phyloP scores from a whole-genome alignment of 495 filamentous ascomycete genomes.

The Xylaria curta region DNA sequence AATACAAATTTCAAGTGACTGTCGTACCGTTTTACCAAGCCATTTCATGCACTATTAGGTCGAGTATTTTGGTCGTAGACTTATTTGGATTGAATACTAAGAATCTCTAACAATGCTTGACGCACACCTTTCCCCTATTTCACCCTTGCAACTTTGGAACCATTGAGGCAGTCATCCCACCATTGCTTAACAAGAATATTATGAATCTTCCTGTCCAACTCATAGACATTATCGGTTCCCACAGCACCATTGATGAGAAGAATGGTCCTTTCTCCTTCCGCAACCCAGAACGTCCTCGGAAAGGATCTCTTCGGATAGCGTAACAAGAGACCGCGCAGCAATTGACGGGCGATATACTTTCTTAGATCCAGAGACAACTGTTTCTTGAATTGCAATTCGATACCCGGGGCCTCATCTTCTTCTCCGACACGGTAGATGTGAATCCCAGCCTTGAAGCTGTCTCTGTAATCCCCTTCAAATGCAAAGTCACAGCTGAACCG shows the following conservation, averaged over 20 bases:
- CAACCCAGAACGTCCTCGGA: constrained; percentile 1
- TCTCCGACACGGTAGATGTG: neutral
- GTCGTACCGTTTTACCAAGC: too few species aligned
- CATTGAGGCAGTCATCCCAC: neutral
- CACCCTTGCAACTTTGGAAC: neutral
- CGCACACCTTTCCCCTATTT: neutral
- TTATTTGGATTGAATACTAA: neutral
- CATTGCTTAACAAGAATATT: neutral
- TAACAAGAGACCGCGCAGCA: neutral
- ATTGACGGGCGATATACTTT: neutral
- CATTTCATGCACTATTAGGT: neutral
- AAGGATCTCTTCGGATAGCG: neutral
- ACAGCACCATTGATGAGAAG: neutral
- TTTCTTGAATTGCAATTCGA: neutral
- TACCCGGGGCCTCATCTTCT: neutral
- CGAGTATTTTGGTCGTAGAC: neutral
- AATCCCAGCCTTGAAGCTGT: neutral
- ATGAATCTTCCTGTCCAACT: neutral
- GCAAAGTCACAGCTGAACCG: neutral
- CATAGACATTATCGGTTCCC: neutral
- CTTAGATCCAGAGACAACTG: neutral
- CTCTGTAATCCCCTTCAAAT: neutral
- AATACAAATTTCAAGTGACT: neutral
- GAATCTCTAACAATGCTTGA: neutral
- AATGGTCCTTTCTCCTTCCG: neutral